Evolutionary conservation across 2,329 filamentous ascomycete species (phyloP), one percentile per base, ranked within the genome.

Genomic region (Dothistroma pini): DNA sequence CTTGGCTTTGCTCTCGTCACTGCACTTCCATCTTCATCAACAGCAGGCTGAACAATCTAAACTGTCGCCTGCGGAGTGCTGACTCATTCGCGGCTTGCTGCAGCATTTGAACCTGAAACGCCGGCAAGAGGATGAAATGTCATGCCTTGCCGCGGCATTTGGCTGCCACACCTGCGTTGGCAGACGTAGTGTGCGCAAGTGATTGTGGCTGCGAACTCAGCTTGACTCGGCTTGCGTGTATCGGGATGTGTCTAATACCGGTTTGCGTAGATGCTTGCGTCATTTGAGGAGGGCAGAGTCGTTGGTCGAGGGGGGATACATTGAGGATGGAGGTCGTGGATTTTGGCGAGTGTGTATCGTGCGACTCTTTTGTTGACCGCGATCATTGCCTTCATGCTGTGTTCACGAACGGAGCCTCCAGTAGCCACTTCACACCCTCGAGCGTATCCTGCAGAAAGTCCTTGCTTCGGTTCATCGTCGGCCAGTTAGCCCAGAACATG

Each of bases 361-460:
- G 35, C 7, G 7, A 9, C 10, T 41, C 35, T 9, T 14, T 10
- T 16, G 7, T 14, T 4, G 14, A 16, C 35, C 14, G 14, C 8
- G 8, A 44, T 16, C 38, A 16, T 16, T 44, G 6, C 14, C 16
- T 44, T 44, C 38, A 44, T 16, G 38, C 16, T 16, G 38, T 44
- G 14, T n/a, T 44, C 12, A n/a, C n/a, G 14, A 44, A 16, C 7
- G 38, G 38, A 44, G 12, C 38, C 12, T 12, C 14, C 1, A 68
- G 53, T 34, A 69, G 53, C 68, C 68, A 70, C 44, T 57, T 60
- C 25, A 68, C 59, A 14, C 68, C 66, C 48, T 59, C 56, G 12
- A 69, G 55, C 16, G 66, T 68, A 35, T 70, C 67, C 4, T 64
- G 47, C 5, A 67, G 60, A 54, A 69, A 69, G 10, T 63, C 52